A percentile compares a stretch with the other conserved stretches of the same genome.
These are phyloP conservation scores for Amyloporia xantha DNA, from an alignment of 768 basidiomycete species.

Conservation along the genomic window DNA sequence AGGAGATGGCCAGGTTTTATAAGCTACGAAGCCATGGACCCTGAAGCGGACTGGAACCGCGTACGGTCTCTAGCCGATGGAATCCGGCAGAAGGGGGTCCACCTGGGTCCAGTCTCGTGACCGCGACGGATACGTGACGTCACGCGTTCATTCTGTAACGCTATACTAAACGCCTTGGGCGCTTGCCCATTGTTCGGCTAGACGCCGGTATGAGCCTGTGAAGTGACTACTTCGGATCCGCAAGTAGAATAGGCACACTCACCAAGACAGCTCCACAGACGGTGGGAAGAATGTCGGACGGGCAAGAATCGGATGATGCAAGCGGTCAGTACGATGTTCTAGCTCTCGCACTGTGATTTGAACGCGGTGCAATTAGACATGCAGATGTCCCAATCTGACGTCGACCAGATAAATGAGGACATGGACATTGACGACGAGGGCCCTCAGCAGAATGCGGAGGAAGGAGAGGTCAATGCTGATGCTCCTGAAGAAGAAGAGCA, in stretches of 20 bases:
- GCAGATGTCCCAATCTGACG: conserved; percentile 25
- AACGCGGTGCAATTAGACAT: background rate
- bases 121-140: conserved; percentile 42
- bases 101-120: conserved; percentile 32
- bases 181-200: background rate
- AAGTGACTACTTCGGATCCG: background rate
- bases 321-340: conserved; percentile 12
- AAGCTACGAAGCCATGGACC: no score
- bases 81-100: background rate
- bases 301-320: conserved; percentile 32
- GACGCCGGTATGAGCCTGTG: background rate
- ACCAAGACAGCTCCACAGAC: conserved; percentile 31
- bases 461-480: conserved; percentile 22
- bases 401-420: conserved; percentile 33
- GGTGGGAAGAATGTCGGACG: conserved; percentile 26
- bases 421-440: conserved; percentile 34
- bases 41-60: no score
- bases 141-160: conserved; percentile 24
- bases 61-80: background rate
- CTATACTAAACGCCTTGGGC: background rate
- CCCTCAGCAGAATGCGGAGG: conserved; percentile 19
- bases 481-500: conserved; percentile 21
- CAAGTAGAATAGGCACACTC: background rate
- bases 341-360: background rate
- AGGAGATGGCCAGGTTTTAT: no score